Evolutionary conservation across 2,329 filamentous ascomycete genomes (phyloP), one percentile per base, ranked within the genome.

Genomic region (Botrytis galanthina): DNA sequence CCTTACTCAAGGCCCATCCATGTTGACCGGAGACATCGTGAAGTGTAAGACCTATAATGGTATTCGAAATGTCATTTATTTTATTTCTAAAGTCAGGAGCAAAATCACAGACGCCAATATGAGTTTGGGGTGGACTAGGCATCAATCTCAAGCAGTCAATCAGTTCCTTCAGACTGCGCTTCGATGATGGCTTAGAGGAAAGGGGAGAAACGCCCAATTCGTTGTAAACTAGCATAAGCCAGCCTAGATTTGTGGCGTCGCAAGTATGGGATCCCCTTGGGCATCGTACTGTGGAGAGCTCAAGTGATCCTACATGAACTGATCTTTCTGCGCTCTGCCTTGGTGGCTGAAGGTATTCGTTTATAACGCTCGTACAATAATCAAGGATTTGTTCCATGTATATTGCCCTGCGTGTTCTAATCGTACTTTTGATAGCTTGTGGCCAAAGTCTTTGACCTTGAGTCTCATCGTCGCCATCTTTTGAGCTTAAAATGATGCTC

Each of bases 231-330:
- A 87, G 81, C 84, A 88, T 86, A 48, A 87, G 77, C 86, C 86
- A 88, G 4, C 87, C 87, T 0, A 88, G 81, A 71, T 86, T 87
- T 0, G 83, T 83, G 0, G 86, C 85, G 75, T 88, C 87, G 72
- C 87, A 88, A 77, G 81, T 80, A 71, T 85, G 85, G 71, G 83
- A 85, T 0, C 85, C 85, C 73, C 83, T 86, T 26, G 86, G 85
- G 73, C 87, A 88, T 48, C 86, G 82, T 0, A 78, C 81, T 46
- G 81, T 83, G 1, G 82, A 84, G 5, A 85, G 75, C n/a, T 78
- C 71, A 42, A 82, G 73, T 4, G 79, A 77, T 26, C 76, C 74
- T 22, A 74, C 69, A 59, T 73, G 75, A 26, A 77, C 71, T 29
- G 76, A 75, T 8, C 76, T 75, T 14, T 75, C 73, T 18, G 73